These are phyloP conservation scores for Trichosporon inkin DNA, from an alignment of 1,284 basidiomycete species.

Conservation along the genomic window DNA sequence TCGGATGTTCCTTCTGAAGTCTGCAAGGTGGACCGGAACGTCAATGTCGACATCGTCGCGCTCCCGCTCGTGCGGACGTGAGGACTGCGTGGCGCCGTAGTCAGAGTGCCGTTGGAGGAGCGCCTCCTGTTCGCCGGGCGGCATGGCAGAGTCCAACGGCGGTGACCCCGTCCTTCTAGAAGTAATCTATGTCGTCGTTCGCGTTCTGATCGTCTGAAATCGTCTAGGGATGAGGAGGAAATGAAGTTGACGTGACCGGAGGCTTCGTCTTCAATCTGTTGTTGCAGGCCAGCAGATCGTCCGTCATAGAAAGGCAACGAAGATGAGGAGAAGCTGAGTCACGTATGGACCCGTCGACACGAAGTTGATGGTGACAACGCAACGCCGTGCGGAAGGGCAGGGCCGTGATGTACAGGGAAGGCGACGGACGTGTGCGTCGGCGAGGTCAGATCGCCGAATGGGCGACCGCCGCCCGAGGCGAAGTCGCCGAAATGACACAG, in stretches of 20 bases:
- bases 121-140: background rate
- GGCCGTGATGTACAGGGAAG: background rate
- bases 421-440: background rate
- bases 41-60: slow-evolving; percentile 9
- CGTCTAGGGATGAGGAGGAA: too few relatives aligned
- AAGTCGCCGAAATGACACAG: slow-evolving; percentile 3
- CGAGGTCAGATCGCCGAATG: background rate
- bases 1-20: slow-evolving; percentile 7
- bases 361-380: too few relatives aligned
- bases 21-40: background rate
- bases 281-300: too few relatives aligned
- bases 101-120: background rate
- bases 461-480: background rate
- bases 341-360: too few relatives aligned
- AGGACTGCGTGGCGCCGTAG: background rate
- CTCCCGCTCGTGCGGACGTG: background rate
- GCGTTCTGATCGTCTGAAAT: background rate
- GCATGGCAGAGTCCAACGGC: background rate
- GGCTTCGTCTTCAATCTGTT: too few relatives aligned
- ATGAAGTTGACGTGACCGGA: too few relatives aligned
- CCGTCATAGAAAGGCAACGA: too few relatives aligned
- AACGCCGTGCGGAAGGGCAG: background rate
- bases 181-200: background rate
- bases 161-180: background rate
- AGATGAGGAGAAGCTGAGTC: too few relatives aligned